Percentiles rank a stretch among this genome's conserved stretches.
phyloP scores from a whole-genome alignment of 2,329 filamentous ascomycete species.

The Pseudogymnoascus sp. region DNA sequence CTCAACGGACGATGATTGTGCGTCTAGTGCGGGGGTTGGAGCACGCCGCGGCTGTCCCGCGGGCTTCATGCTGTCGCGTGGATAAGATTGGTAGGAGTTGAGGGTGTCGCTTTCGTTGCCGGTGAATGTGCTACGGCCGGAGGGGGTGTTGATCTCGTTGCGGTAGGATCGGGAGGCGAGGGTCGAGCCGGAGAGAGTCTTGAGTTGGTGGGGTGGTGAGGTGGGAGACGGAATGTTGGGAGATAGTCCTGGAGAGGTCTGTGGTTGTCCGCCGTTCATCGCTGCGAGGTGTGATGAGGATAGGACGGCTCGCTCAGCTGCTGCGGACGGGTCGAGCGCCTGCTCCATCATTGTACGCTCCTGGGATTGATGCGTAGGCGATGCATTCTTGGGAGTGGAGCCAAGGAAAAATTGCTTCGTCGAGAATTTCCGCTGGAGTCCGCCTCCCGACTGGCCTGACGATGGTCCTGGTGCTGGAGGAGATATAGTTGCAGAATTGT shows the following conservation, averaged over 20 bases:
- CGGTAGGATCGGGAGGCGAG: constrained; percentile 54
- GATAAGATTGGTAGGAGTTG: constrained; percentile 17
- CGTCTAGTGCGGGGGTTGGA: constrained; percentile 55
- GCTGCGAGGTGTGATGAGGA: constrained; percentile 62
- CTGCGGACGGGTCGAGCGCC: constrained; percentile 59
- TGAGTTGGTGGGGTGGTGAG: constrained; percentile 44
- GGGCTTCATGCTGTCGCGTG: constrained; percentile 26
- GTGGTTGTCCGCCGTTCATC: constrained; percentile 54
- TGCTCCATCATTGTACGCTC: constrained; percentile 56
- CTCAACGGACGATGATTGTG: constrained; percentile 61
- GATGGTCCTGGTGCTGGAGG: constrained; percentile 50
- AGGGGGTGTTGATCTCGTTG: constrained; percentile 45
- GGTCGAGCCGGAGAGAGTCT: constrained; percentile 30
- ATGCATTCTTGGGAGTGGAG: constrained; percentile 64
- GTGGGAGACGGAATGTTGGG: constrained; percentile 59
- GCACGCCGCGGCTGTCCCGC: constrained; percentile 40
- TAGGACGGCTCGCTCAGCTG: constrained; percentile 56
- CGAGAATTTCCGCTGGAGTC: constrained; percentile 62
- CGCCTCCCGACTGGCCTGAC: constrained; percentile 41
- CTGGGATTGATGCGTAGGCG: constrained; percentile 64
- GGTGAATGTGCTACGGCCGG: constrained; percentile 46
- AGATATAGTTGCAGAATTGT: constrained; percentile 38
- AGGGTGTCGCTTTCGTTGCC: constrained; percentile 36
- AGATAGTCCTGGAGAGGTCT: constrained; percentile 46
- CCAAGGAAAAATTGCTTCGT: constrained; percentile 68